These are phyloP conservation scores for Vicia villosa DNA, from an alignment of 306 rosid genomes.

Conservation along the genomic window DNA sequence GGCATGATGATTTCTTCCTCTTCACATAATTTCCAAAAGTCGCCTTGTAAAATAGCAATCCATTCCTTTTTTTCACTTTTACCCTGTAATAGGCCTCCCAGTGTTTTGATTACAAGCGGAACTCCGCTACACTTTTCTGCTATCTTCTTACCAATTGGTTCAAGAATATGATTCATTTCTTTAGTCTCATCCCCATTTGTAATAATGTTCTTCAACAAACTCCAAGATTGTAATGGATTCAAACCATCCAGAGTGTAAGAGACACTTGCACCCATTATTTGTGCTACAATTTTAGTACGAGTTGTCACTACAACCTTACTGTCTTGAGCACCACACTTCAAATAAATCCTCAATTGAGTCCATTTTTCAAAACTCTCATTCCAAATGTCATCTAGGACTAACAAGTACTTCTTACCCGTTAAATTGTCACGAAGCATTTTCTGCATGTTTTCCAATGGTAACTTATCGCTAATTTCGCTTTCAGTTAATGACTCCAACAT, in stretches of 20 bases:
- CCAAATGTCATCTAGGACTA: slow-evolving; percentile 17
- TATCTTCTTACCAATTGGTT: not conserved
- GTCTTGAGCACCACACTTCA: slow-evolving; percentile 9
- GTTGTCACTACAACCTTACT: too few species aligned
- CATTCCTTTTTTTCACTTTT: not conserved
- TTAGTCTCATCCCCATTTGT: not conserved
- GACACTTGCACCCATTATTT: not conserved
- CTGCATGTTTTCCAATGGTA: not conserved
- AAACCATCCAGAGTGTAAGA: not conserved
- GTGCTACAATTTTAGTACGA: not conserved
- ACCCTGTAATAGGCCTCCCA: not conserved
- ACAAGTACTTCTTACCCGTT: not conserved
- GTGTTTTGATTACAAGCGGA: not conserved
- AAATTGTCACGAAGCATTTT: not conserved
- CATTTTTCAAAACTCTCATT: not conserved
- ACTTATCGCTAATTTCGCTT: not conserved
- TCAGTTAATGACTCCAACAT: not conserved
- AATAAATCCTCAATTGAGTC: slow-evolving; percentile 3
- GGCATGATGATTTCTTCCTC: not conserved
- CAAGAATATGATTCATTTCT: not conserved
- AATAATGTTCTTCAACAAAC: not conserved
- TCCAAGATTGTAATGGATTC: not conserved
- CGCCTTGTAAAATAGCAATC: not conserved
- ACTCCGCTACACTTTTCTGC: not conserved
- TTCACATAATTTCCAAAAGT: not conserved